These are phyloP conservation scores for Polyporus arcularius DNA, from an alignment of 768 basidiomycete species.

Conservation along the genomic window DNA sequence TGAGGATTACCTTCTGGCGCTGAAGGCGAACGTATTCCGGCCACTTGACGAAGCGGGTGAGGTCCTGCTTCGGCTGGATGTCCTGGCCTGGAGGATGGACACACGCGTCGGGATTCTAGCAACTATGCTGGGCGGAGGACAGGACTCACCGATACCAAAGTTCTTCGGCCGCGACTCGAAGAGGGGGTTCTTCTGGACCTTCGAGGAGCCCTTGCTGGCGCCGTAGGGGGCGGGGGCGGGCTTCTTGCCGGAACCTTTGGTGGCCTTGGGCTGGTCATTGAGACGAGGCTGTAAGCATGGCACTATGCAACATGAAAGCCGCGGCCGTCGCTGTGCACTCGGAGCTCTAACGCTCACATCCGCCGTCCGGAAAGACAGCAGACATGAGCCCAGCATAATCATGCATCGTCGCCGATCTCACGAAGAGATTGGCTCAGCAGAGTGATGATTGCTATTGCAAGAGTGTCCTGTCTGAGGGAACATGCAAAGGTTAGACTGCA, in stretches of 20 bases:
- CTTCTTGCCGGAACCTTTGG: conserved; percentile 78
- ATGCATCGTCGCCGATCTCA: conserved; percentile 39
- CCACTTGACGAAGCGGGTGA: conserved; percentile 99
- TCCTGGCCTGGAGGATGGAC: conserved; percentile 70
- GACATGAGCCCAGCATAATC: conserved; percentile 42
- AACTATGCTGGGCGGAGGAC: not conserved
- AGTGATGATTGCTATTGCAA: conserved; percentile 4
- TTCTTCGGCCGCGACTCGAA: conserved; percentile 90
- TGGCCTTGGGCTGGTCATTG: conserved; percentile 88
- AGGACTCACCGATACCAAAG: conserved; percentile 83
- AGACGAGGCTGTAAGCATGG: conserved; percentile 57
- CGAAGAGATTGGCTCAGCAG: conserved; percentile 37
- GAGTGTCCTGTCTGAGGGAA: conserved; percentile 15
- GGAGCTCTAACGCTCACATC: conserved; percentile 53
- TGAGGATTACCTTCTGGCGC: conserved; percentile 96
- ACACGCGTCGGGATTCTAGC: not conserved
- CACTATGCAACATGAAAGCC: conserved; percentile 26
- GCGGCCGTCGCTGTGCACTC: conserved; percentile 40
- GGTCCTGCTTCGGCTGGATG: conserved; percentile 83
- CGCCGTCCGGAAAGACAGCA: conserved; percentile 18
- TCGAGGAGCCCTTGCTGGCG: conserved; percentile 64
- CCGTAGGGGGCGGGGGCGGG: conserved; percentile 84
- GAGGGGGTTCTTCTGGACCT: conserved; percentile 91
- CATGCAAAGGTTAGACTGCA: not conserved
- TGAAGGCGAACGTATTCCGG: conserved; percentile 98